Percentiles rank a stretch among this genome's conserved stretches.
Evolutionary conservation across 805 yeast species (phyloP).

Genomic region (Priceomyces carsonii): DNA sequence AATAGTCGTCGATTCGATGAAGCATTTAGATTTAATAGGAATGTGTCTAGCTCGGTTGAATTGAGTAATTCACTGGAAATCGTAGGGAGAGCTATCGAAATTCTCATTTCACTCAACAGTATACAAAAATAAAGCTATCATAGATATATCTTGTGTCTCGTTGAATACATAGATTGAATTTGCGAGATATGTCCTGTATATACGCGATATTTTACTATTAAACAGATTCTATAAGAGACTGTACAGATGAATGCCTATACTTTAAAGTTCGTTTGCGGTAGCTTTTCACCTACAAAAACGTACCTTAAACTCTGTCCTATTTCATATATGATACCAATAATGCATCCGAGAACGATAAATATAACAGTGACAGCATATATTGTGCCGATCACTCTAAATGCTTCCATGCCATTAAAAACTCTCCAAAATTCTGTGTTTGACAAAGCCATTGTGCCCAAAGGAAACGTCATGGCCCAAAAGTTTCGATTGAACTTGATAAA

Average conservation of each 20-base stretch:
- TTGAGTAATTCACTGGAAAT: neutral
- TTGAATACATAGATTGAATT: too few species aligned
- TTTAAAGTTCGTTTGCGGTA: too few species aligned
- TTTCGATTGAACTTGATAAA: constrained; percentile 18
- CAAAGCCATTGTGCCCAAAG: constrained; percentile 78
- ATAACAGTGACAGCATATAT: constrained; percentile 59
- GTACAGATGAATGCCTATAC: too few species aligned
- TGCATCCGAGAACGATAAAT: constrained; percentile 38
- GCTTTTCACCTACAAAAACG: too few species aligned
- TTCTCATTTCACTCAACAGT: constrained; percentile 2
- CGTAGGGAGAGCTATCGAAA: constrained; percentile 1
- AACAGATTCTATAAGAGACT: too few species aligned
- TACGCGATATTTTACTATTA: too few species aligned
- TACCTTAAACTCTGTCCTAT: too few species aligned
- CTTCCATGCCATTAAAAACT: constrained; percentile 45
- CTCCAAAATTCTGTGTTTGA: constrained; percentile 54
- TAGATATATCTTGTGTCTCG: too few species aligned
- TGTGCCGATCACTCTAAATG: constrained; percentile 63
- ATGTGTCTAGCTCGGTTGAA: neutral
- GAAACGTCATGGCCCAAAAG: constrained; percentile 83
- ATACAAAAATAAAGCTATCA: too few species aligned
- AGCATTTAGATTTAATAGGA: neutral
- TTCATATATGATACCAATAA: constrained; percentile 26
- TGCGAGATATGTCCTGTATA: too few species aligned
- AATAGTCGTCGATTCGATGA: constrained; percentile 15